Evolutionary conservation across 306 rosid genomes (phyloP).

Genomic region (Prunus armeniaca): DNA sequence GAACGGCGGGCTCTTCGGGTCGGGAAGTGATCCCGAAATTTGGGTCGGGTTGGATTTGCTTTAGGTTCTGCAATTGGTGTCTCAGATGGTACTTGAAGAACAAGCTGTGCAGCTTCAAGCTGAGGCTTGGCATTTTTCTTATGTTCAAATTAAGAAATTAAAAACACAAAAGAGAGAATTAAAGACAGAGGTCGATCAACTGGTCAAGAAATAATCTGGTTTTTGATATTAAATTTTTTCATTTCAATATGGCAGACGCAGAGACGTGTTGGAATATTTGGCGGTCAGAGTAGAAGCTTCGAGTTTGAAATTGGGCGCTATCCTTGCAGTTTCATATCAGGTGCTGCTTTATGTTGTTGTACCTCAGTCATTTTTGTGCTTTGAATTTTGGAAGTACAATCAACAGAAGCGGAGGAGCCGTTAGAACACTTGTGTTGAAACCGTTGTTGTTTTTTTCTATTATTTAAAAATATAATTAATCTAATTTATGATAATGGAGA

Average conservation of each 20-base stretch:
- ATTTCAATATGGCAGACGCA: not conserved
- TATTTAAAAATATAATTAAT: too few relatives aligned
- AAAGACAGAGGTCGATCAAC: not conserved
- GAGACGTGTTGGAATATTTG: slow-evolving; percentile 8
- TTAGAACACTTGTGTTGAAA: too few relatives aligned
- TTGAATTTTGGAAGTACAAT: too few relatives aligned
- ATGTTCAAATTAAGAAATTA: not conserved
- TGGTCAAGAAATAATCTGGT: not conserved
- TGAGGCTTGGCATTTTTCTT: slow-evolving; percentile 60
- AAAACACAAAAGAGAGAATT: not conserved
- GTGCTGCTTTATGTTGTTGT: not conserved
- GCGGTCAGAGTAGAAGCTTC: slow-evolving; percentile 15
- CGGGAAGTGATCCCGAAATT: slow-evolving; percentile 71
- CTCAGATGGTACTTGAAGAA: slow-evolving; percentile 79
- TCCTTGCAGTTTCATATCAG: not conserved
- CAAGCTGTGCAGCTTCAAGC: slow-evolving; percentile 80
- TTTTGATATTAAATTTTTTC: not conserved
- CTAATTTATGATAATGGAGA: too few relatives aligned
- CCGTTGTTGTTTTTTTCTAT: too few relatives aligned
- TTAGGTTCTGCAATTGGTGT: slow-evolving; percentile 60
- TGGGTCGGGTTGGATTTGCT: slow-evolving; percentile 19
- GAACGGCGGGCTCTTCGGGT: slow-evolving; percentile 53
- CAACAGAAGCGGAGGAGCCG: too few relatives aligned
- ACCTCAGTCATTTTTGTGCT: not conserved
- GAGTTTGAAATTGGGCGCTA: not conserved